Base-by-base conservation (phyloP, 2,329 filamentous ascomycete species). In the Colletotrichum brevisporum region DNA sequence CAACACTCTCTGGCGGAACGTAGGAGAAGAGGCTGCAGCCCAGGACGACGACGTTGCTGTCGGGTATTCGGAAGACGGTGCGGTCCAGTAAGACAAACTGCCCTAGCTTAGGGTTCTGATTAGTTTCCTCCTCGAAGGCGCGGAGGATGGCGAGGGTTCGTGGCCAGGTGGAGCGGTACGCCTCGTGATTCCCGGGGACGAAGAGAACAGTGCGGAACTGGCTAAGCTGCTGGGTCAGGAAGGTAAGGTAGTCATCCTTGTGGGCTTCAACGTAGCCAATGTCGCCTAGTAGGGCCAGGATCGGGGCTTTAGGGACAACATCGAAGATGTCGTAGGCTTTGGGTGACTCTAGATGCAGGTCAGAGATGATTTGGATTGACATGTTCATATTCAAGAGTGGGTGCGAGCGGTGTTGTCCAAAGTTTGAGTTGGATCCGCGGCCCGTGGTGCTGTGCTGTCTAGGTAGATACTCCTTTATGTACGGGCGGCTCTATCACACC, bases 161-260 rank as follows among this genome's bases (percentile, higher is more conserved):
- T 2, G 72, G 50, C 83, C 83, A 85, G 47, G 16, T 77, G 4
- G 80, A 81, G 52, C 77, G 73, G 71, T 85, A 89, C 0, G 86
- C 79, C 73, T 90, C 88, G 73, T 90, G 87, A 71, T 90, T 90
- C 0, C 88, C 87, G 0, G 84, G 75, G 0, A 90, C 79, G 31
- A 88, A 80, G 47, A 90, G 81, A 1, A 90, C 84, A 2, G 78
- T 74, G 5, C 78, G 74, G 72, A 89, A 90, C 6, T 82, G 77
- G 2, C 48, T 39, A 3, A 90, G 81, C 71, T 89, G 87, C 2
- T 71, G 73, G 12, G 74, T 78, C 10, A 90, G 75, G 71, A 90
- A 90, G 1, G 43, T 60, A 39, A 84, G 77, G 71, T 83, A 83
- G 1, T 83, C 81, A 15, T 80, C 73, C 51, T 84, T 79, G 67